Conservation (phyloP, 2,329 filamentous ascomycete genomes). For the Fragosphaeria purpurea region DNA sequence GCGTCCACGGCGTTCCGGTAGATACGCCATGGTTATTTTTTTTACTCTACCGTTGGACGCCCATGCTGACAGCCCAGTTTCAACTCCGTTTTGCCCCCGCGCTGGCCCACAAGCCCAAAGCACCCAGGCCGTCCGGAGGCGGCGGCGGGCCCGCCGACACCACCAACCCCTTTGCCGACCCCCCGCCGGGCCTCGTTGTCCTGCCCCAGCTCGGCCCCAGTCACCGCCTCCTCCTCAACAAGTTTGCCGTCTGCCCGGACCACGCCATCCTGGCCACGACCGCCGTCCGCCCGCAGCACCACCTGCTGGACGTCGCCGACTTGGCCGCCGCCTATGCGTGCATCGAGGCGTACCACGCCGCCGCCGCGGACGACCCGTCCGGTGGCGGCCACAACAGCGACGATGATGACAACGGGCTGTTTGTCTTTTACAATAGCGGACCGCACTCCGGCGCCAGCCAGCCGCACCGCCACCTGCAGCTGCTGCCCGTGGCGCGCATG, state of each 20-base stretch:
- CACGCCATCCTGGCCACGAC: conserved; percentile 64
- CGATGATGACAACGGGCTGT: conserved; percentile 32
- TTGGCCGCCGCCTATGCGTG: conserved; percentile 52
- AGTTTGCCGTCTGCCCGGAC: conserved; percentile 60
- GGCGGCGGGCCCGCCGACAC: conserved; percentile 36
- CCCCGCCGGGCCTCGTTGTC: conserved; percentile 43
- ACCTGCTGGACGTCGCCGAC: conserved; percentile 51
- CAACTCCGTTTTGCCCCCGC: conserved; percentile 63
- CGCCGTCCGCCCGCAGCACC: conserved; percentile 53
- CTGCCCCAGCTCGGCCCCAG: conserved; percentile 30
- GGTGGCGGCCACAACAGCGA: neutral
- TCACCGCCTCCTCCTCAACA: conserved; percentile 63
- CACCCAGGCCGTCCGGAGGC: conserved; percentile 25
- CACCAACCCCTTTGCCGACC: conserved; percentile 57
- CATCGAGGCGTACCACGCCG: conserved; percentile 41
- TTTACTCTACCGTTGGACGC: neutral
- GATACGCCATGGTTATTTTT: conserved; percentile 10
- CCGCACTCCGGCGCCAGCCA: conserved; percentile 60
- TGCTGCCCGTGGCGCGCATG: conserved; percentile 59
- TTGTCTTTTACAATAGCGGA: conserved; percentile 63
- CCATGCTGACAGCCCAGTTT: conserved; percentile 37
- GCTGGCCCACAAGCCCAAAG: conserved; percentile 56
- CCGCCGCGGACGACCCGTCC: no score
- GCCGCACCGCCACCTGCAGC: conserved; percentile 60
- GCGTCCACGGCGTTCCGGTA: conserved; percentile 33